A percentile compares a stretch with the other conserved stretches of the same genome.
phyloP scores from a whole-genome alignment of 1,284 basidiomycete species.

The Ganoderma sinense region DNA sequence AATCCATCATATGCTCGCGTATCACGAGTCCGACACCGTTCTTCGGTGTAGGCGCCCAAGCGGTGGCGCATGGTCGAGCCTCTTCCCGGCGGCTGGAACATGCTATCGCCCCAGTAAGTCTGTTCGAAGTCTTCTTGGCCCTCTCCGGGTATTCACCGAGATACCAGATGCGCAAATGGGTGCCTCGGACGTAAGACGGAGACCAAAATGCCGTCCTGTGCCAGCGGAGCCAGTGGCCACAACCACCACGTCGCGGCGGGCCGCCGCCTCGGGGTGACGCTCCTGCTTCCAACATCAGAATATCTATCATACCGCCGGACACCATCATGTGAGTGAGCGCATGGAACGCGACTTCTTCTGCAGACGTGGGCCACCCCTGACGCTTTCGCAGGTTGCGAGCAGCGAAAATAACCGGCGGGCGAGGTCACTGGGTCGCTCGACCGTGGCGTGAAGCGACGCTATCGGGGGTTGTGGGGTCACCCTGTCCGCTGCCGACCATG shows the following conservation, averaged over 20 bases:
- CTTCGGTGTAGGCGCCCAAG: slow-evolving; percentile 24
- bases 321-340: slow-evolving; percentile 21
- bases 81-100: neutral
- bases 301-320: slow-evolving; percentile 15
- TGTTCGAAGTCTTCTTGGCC: neutral
- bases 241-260: neutral
- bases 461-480: slow-evolving; percentile 14
- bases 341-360: slow-evolving; percentile 4
- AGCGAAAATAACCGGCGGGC: slow-evolving; percentile 23
- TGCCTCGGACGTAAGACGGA: slow-evolving; percentile 7
- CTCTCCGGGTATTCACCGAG: slow-evolving; percentile 25
- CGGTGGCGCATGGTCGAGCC: slow-evolving; percentile 5
- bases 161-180: slow-evolving; percentile 7
- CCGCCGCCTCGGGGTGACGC: slow-evolving; percentile 18
- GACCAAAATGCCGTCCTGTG: neutral
- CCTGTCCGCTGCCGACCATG: slow-evolving; percentile 8
- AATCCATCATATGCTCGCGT: slow-evolving; percentile 23
- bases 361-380: slow-evolving; percentile 16
- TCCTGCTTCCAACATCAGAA: slow-evolving; percentile 21
- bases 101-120: neutral
- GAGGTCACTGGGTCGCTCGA: slow-evolving; percentile 22
- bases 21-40: slow-evolving; percentile 24
- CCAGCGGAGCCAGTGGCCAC: neutral
- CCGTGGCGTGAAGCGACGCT: slow-evolving; percentile 15
- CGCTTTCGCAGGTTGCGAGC: slow-evolving; percentile 9